Evolutionary conservation across 2,329 filamentous ascomycete genomes (phyloP).

Genomic region (Colletotrichum sp.): DNA sequence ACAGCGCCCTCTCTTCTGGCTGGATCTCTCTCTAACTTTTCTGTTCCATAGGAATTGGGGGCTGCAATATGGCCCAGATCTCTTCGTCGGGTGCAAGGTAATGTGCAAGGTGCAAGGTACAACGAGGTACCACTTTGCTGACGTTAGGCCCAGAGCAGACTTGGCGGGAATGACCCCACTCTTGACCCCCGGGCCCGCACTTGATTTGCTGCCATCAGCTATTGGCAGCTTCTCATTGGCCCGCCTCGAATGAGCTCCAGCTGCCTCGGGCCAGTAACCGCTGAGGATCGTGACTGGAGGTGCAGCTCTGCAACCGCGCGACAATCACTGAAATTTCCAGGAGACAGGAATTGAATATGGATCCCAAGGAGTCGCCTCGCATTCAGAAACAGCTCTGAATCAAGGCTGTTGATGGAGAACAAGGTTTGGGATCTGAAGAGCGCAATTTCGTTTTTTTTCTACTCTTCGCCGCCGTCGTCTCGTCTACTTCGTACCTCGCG

Average conservation of each 20-base stretch:
- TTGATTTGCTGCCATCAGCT: constrained; percentile 9
- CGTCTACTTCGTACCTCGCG: background rate
- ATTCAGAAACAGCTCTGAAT: background rate
- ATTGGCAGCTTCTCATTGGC: background rate
- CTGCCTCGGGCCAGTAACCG: constrained; percentile 12
- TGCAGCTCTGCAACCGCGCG: constrained; percentile 22
- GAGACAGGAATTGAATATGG: background rate
- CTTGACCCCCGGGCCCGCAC: background rate
- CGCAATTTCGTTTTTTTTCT: background rate
- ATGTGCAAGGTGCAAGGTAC: background rate
- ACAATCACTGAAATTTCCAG: background rate
- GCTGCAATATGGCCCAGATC: background rate
- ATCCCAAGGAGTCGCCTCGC: background rate
- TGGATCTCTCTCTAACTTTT: background rate
- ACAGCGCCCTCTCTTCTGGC: background rate
- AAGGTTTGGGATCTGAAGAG: background rate
- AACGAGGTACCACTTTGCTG: background rate
- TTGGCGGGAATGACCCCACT: background rate
- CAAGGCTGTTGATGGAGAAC: background rate
- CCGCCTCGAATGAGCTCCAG: background rate
- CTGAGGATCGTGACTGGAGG: constrained; percentile 14
- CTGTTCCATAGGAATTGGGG: background rate
- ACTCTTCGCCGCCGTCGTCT: background rate
- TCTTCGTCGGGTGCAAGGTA: background rate
- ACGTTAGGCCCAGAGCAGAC: constrained; percentile 11